Evolutionary conservation across 331 rosid species (phyloP).

Genomic region (Quercus tomentella): DNA sequence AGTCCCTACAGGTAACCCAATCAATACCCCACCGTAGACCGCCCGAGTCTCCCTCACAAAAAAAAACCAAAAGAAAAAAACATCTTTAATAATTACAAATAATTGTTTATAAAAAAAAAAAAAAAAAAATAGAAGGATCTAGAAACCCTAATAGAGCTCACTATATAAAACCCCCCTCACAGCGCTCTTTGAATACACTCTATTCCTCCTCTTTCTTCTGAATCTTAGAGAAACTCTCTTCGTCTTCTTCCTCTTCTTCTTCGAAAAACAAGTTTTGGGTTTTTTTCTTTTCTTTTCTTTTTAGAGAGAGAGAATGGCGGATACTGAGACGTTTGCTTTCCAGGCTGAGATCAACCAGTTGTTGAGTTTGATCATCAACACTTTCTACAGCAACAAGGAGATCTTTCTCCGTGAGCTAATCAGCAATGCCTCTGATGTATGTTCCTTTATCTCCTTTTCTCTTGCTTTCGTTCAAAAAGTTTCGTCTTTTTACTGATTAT

Average conservation of each 20-base stretch:
- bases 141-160: conserved; percentile 43
- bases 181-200: neutral
- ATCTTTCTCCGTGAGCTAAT: conserved; percentile 83
- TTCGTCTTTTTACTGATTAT: too few species aligned
- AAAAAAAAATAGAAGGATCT: conserved; percentile 42
- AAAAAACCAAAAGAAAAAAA: neutral
- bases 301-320: conserved; percentile 33
- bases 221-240: neutral
- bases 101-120: neutral
- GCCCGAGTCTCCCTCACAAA: neutral
- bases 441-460: neutral
- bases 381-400: conserved; percentile 90
- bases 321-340: conserved; percentile 70
- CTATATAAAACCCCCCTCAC: conserved; percentile 28
- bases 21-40: neutral
- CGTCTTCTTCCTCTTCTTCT: neutral
- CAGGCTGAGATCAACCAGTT: conserved; percentile 95
- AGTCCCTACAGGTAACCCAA: neutral
- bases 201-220: neutral
- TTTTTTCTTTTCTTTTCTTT: neutral
- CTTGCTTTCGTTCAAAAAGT: too few species aligned
- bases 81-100: neutral
- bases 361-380: conserved; percentile 78
- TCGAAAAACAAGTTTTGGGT: neutral
- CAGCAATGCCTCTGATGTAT: conserved; percentile 77